Conservation (phyloP, 2,329 filamentous ascomycete species). For the Calcarisporium arbuscula region DNA sequence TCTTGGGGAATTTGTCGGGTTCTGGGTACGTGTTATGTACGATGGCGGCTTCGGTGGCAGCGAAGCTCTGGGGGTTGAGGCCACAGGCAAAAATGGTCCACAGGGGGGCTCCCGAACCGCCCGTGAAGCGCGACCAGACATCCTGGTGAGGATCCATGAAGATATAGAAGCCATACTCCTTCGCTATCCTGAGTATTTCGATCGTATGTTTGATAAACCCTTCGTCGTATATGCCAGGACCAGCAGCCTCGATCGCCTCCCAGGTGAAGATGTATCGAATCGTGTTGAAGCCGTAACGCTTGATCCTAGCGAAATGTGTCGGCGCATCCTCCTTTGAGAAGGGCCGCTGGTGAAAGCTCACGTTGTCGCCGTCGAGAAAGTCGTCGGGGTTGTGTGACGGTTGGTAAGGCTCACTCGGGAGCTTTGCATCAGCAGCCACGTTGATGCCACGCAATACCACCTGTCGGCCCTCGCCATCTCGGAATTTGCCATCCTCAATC, state of each 20-base stretch:
- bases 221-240: slow-evolving; percentile 89
- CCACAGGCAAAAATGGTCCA: slow-evolving; percentile 97
- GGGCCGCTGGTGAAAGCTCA: slow-evolving; percentile 81
- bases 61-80: slow-evolving; percentile 79
- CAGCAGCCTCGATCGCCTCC: slow-evolving; percentile 94
- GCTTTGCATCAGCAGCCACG: slow-evolving; percentile 83
- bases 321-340: slow-evolving; percentile 80
- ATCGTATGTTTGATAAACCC: slow-evolving; percentile 91
- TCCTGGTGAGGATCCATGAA: slow-evolving; percentile 99
- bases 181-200: slow-evolving; percentile 73
- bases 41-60: slow-evolving; percentile 80
- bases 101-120: slow-evolving; percentile 91
- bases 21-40: slow-evolving; percentile 92
- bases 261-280: slow-evolving; percentile 97
- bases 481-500: slow-evolving; percentile 81
- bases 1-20: slow-evolving; percentile 84
- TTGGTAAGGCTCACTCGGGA: slow-evolving; percentile 71
- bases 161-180: slow-evolving; percentile 86
- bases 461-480: slow-evolving; percentile 75
- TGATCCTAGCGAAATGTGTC: slow-evolving; percentile 77
- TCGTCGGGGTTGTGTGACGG: slow-evolving; percentile 71
- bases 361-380: slow-evolving; percentile 90
- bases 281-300: slow-evolving; percentile 89
- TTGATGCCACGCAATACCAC: slow-evolving; percentile 92
- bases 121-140: slow-evolving; percentile 93